Base-by-base conservation (phyloP, 1,284 basidiomycete species). In the Erythrobasidium hasegawianum region DNA sequence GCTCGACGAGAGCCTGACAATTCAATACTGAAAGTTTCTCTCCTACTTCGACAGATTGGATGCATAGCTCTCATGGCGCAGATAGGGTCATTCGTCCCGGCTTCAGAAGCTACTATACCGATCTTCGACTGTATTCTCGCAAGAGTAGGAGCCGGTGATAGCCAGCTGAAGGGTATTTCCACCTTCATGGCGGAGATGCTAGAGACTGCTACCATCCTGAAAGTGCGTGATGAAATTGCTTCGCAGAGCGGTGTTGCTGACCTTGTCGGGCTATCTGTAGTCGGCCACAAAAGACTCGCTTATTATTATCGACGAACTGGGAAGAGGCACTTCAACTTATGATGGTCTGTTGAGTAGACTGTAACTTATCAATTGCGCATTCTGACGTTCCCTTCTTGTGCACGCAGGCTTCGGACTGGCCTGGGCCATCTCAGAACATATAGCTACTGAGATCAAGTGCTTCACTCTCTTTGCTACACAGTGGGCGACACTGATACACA, bases 161-260 rank as follows among this genome's bases (percentile, higher is more conserved):
- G 89, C 77, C 94, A 97, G 77, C 81, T 97, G 49, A 97, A 97
- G 78, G 96, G 95, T 16, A 90, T 98, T 2, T 96, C 91, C 29
- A 99, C 96, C 0, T 99, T 98, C 77, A 98, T 98, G 95, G 93
- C 94, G 2, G 96, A 99, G 79, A 99, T 98, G 96, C 82, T 95
- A 11, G 91, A 95, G 78, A 98, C 94, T 0, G 94, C 96, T 0
- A 93, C 91, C 0, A 98, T 99, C 73, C 83, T 98, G 53, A 85
- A 89, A 74, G 90, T 91, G 60, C 38, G 84, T 78, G 4, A 24
- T 40, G 2, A 20, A 3, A 27, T 16, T n/a, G 4, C 20, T 1
- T 38, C 14, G 24, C n/a, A 16, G 13, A 10, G 22, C 16, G 29
- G 22, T 7, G 40, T n/a, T 7, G n/a, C n/a, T n/a, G n/a, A n/a